A percentile compares a stretch with the other conserved stretches of the same genome.
Conservation (phyloP, 441 rosid species). For the Bocquillonia castaneifolia region DNA sequence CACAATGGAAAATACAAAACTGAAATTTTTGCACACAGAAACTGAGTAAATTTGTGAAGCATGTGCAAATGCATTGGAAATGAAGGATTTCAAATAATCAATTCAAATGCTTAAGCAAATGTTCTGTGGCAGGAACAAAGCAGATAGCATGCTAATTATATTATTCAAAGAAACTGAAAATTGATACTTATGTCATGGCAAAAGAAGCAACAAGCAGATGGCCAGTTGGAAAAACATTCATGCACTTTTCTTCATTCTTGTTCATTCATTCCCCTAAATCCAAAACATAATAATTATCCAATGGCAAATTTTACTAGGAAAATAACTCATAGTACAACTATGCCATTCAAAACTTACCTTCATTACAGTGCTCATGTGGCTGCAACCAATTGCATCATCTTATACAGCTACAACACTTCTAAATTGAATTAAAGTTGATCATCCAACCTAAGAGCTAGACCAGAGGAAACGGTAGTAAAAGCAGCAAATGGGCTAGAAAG, state of each 20-base stretch:
- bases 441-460: not conserved
- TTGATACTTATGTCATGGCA: not conserved
- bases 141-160: not conserved
- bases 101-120: not conserved
- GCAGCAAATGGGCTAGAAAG: not conserved
- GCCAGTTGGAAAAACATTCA: not conserved
- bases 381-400: not conserved
- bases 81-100: not conserved
- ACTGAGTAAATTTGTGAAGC: not conserved
- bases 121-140: not conserved
- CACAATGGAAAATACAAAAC: conserved; percentile 15
- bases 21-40: not conserved
- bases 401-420: not conserved
- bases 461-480: not conserved
- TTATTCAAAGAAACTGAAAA: not conserved
- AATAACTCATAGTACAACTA: not conserved
- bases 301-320: not conserved
- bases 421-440: not conserved
- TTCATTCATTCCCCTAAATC: not conserved
- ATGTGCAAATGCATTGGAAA: not conserved
- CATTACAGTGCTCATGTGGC: not conserved
- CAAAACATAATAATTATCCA: not conserved
- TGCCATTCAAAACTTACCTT: not conserved
- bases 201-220: not conserved
- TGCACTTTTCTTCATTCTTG: not conserved